A percentile compares a stretch with the other conserved stretches of the same genome.
Conservation (phyloP, 2,329 filamentous ascomycete genomes). For the Stagonosporopsis cucurbitacearum region DNA sequence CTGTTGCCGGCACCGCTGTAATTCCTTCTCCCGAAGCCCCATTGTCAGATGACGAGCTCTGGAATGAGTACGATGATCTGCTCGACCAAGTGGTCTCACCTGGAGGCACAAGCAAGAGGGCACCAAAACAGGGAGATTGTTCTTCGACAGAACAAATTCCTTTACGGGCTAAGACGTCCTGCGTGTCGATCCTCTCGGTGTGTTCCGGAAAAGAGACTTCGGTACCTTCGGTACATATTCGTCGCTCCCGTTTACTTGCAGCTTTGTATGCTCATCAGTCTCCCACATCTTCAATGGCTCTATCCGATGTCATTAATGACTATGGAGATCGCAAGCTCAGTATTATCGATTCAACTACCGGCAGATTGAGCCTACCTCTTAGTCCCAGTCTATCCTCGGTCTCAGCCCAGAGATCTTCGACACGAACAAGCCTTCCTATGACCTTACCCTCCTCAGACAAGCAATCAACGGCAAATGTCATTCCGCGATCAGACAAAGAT, state of each 20-base stretch:
- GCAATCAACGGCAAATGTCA: constrained; percentile 41
- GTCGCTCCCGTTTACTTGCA: constrained; percentile 59
- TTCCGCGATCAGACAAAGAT: constrained; percentile 43
- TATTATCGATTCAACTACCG: constrained; percentile 47
- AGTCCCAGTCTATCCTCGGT: constrained; percentile 41
- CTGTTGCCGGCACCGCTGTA: constrained; percentile 65
- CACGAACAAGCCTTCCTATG: constrained; percentile 45
- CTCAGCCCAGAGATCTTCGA: constrained; percentile 38
- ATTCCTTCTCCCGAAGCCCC: constrained; percentile 68
- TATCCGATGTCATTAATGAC: constrained; percentile 61
- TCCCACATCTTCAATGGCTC: constrained; percentile 60
- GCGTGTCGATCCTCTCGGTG: constrained; percentile 42
- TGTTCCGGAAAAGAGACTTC: constrained; percentile 28
- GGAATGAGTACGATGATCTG: constrained; percentile 92
- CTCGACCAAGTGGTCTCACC: constrained; percentile 70
- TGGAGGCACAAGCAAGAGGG: constrained; percentile 13
- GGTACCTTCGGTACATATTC: constrained; percentile 50
- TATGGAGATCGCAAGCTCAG: constrained; percentile 54
- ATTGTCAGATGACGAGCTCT: constrained; percentile 82
- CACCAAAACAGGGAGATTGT: constrained; percentile 22
- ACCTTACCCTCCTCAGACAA: constrained; percentile 39
- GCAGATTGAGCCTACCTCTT: constrained; percentile 47
- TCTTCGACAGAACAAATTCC: constrained; percentile 41
- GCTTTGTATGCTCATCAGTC: constrained; percentile 58
- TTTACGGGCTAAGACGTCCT: constrained; percentile 32